Conservation (phyloP, 2,329 filamentous ascomycete species). For the Diaporthe vexans region DNA sequence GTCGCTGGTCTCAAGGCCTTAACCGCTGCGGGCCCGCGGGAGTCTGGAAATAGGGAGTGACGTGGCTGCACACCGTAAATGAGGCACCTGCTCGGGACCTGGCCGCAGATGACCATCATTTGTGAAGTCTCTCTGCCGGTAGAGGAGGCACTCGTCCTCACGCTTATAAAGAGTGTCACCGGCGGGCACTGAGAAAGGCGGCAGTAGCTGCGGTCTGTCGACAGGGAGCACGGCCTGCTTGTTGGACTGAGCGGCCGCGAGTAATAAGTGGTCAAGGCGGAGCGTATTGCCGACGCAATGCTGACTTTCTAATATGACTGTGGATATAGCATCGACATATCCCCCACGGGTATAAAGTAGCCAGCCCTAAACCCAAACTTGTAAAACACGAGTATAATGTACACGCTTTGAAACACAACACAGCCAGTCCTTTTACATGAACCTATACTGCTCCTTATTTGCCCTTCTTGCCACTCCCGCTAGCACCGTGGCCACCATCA, state of each 20-base stretch:
- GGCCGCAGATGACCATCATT: neutral
- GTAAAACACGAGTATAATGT: neutral
- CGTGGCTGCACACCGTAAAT: neutral
- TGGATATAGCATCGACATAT: neutral
- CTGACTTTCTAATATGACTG: neutral
- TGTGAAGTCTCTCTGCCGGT: neutral
- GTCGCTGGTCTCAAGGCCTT: constrained; percentile 49
- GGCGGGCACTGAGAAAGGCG: neutral
- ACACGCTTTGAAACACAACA: neutral
- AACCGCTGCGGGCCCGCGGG: neutral
- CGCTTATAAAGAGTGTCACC: neutral
- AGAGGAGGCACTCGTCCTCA: neutral
- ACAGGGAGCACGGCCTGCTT: neutral
- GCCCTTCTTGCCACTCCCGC: neutral
- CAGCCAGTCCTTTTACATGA: neutral
- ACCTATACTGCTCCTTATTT: neutral
- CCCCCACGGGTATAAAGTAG: neutral
- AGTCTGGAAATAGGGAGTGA: neutral
- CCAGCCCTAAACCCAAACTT: neutral
- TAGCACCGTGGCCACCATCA: neutral
- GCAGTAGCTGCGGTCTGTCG: too few species aligned
- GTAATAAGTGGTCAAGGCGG: neutral
- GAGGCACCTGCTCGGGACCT: neutral
- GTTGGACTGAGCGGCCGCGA: neutral
- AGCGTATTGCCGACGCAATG: neutral